Evolutionary conservation across 2,329 filamentous ascomycete genomes (phyloP), one percentile per base, ranked within the genome.

Genomic region (Pyricularia grisea): DNA sequence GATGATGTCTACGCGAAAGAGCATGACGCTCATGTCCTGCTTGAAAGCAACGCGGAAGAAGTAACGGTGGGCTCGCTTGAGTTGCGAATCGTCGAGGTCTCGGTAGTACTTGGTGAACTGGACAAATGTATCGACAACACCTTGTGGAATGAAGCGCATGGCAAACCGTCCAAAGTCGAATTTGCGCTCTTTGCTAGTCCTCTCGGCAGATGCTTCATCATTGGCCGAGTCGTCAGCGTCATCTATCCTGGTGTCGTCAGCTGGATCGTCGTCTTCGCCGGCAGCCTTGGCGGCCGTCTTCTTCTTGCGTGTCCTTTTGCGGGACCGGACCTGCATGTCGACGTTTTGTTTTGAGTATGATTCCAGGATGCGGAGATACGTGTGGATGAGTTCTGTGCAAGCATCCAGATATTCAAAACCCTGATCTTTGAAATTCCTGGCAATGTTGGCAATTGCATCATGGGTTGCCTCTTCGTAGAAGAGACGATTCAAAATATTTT

Each of bases 401-500:
- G 94, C 91, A 78, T 99, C 94, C 1, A 99, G 85, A 73, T 97
- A 99, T 69, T 93, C 92, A 73, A 97, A 95, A 0, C 92, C 92
- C 79, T 98, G 95, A 70, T 94, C 92, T 73, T 96, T 97, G 81
- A 96, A 98, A n/a, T 86, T 90, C 71, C 90, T 86, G 0, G 94
- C 84, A 68, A 97, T 91, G 70, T 89, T 87, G 33, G 94, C 86
- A 67, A 99, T 87, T 28, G 92, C 86, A 71, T 99, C 94, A 75
- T 99, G 94, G 0, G 94, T 97, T 0, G 92, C 88, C 76, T 98
- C 93, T 78, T 99, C 95, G 79, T 99, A 99, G 78, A 99, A 99
- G n/a, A 99, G 92, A 71, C 94, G 92, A 74, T 91, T 96, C 68
- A 97, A 88, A 14, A 97, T 97, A 74, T 99, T 99, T 77, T 99